Evolutionary conservation across 225 moss, liverwort and hornwort genomes (phyloP).

Genomic region (Anthoceros angustus): DNA sequence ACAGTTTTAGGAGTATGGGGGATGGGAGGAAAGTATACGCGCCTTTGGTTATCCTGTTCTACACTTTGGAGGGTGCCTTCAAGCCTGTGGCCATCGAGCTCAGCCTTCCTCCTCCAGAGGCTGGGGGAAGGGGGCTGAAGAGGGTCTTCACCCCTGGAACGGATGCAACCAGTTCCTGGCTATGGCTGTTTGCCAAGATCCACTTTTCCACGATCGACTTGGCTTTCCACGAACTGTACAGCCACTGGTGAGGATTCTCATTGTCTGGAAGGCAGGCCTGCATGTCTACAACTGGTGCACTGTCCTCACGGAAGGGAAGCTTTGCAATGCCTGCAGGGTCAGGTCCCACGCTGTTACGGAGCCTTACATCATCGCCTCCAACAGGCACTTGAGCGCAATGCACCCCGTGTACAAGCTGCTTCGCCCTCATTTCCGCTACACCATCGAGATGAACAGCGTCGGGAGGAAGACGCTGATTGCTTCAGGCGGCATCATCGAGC

Average conservation of each 20-base stretch:
- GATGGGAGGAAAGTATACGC: conserved; percentile 20
- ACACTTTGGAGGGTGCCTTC: conserved; percentile 25
- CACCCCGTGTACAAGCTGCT: conserved; percentile 71
- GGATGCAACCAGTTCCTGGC: conserved; percentile 39
- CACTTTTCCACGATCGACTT: conserved; percentile 59
- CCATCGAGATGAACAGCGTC: conserved; percentile 71
- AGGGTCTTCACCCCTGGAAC: conserved; percentile 52
- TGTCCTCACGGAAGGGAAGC: not conserved
- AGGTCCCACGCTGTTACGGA: conserved; percentile 67
- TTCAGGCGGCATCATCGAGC: conserved; percentile 64
- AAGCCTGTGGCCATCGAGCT: conserved; percentile 68
- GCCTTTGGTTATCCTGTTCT: conserved; percentile 46
- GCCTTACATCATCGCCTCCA: conserved; percentile 65
- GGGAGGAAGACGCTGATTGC: conserved; percentile 51
- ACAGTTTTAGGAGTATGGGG: not conserved
- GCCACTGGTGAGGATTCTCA: not conserved
- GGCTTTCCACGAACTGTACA: conserved; percentile 55
- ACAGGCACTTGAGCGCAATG: conserved; percentile 58
- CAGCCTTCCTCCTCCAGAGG: conserved; percentile 34
- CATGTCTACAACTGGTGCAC: not conserved
- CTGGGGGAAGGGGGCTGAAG: conserved; percentile 18
- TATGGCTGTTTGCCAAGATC: conserved; percentile 75
- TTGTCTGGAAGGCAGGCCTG: not conserved
- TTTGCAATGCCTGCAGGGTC: conserved; percentile 10
- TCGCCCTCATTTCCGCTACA: conserved; percentile 76